A percentile compares a stretch with the other conserved stretches of the same genome.
Evolutionary conservation across 148 eudicot species (phyloP).

Genomic region (Diospyros kaki): DNA sequence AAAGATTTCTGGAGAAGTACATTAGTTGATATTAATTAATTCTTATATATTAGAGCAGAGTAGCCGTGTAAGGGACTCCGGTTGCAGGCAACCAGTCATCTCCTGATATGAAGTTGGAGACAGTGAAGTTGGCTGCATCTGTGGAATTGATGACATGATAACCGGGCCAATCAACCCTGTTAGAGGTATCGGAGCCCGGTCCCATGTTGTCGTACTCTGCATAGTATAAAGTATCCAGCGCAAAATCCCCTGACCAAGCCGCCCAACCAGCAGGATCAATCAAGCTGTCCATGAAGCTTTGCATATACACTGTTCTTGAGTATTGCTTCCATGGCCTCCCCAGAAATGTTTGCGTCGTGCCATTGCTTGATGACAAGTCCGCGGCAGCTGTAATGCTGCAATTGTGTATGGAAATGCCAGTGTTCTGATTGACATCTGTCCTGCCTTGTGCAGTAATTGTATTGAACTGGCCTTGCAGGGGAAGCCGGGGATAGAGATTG

Average conservation of each 20-base stretch:
- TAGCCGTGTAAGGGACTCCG: conserved; percentile 3
- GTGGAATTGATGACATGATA: conserved; percentile 7
- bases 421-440: conserved; percentile 26
- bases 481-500: conserved; percentile 24
- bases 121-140: conserved; percentile 2
- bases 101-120: neutral
- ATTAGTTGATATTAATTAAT: no score
- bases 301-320: conserved; percentile 19
- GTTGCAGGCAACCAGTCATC: neutral
- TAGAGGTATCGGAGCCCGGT: conserved; percentile 15
- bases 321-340: conserved; percentile 42
- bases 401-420: conserved; percentile 27
- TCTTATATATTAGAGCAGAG: no score
- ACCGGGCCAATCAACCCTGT: conserved; percentile 29
- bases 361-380: conserved; percentile 12
- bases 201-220: conserved; percentile 27
- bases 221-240: conserved; percentile 27
- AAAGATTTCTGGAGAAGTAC: no score
- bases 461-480: conserved; percentile 20
- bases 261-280: conserved; percentile 31
- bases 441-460: conserved; percentile 34
- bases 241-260: conserved; percentile 28
- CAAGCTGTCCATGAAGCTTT: conserved; percentile 15
- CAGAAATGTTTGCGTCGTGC: conserved; percentile 16
- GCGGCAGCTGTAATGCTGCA: conserved; percentile 15